Base-by-base conservation (phyloP, 2,329 filamentous ascomycete genomes). In the Aspergillus sp. region DNA sequence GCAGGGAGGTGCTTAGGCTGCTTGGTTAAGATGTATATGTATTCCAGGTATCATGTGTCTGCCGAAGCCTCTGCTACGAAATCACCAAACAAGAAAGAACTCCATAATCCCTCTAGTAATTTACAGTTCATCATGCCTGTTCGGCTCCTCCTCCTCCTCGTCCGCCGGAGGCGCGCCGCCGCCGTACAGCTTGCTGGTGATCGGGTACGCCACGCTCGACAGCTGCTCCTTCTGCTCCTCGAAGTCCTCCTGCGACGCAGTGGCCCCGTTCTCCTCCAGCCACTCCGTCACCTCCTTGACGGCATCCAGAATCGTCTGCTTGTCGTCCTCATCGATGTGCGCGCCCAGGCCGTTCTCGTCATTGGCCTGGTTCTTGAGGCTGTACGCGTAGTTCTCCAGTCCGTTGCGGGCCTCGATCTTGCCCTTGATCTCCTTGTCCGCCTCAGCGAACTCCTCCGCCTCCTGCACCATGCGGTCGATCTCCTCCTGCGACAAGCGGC, bases 191-290 rank as follows among this genome's bases (percentile, higher is more conserved):
- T 98, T 98, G 72, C 85, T 93, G 53, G 91, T 98, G 69, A 98
- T 98, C 49, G 91, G 91, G 72, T 96, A 95, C 34, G 91, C 91
- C 45, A 95, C 84, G 64, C 83, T 82, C 53, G 84, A 93, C 49
- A 98, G 77, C 77, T 95, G 95, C 82, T 98, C 89, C 75, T 93
- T 94, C 74, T 96, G 89, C 78, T 98, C 91, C 67, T 95, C 88
- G 54, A 96, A 95, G 72, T 96, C 91, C 71, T 95, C 89, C 39
- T 86, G 74, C 48, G 72, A 77, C 44, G 91, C 91, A 32, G 82
- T 81, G 47, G 81, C 78, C 47, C 77, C 84, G 68, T 95, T 93
- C 76, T 93, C 86, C 52, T 95, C 88, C 39, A 98, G 80, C 91
- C 91, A 98, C 63, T 95, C 88, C 52, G 80, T 81, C 44, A 86